phyloP scores from a whole-genome alignment of 495 filamentous ascomycete species.

The Clohesyomyces aquaticus region DNA sequence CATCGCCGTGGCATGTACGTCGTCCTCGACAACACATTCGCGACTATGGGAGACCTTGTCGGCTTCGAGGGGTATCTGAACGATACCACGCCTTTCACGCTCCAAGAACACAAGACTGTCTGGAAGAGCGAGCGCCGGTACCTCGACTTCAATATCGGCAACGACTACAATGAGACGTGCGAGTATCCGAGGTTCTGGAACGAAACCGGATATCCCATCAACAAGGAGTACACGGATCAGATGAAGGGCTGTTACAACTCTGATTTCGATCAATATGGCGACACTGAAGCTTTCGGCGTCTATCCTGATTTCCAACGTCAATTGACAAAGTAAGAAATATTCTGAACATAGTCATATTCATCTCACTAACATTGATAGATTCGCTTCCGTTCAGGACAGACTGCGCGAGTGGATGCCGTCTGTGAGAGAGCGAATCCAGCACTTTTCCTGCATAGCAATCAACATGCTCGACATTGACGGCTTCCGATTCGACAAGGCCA shows the following conservation, averaged over 20 bases:
- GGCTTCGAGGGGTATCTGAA: constrained; percentile 32
- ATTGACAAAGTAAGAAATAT: constrained; percentile 1
- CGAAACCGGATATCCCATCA: constrained; percentile 61
- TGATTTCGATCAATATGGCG: constrained; percentile 58
- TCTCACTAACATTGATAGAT: constrained; percentile 67
- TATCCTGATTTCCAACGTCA: constrained; percentile 54
- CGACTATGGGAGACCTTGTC: constrained; percentile 38
- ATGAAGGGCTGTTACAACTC: constrained; percentile 11
- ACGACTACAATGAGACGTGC: constrained; percentile 63
- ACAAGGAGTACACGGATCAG: constrained; percentile 63
- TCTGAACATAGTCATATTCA: neutral
- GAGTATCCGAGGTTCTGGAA: constrained; percentile 69
- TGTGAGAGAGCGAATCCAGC: constrained; percentile 55
- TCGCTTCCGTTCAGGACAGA: constrained; percentile 75
- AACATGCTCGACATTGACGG: constrained; percentile 40
- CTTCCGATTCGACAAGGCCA: constrained; percentile 41
- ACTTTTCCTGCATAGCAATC: constrained; percentile 57
- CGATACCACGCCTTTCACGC: constrained; percentile 16
- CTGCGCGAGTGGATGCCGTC: constrained; percentile 64
- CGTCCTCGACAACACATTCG: constrained; percentile 40
- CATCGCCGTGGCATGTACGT: constrained; percentile 39
- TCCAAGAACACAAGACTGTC: constrained; percentile 27
- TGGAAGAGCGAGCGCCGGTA: constrained; percentile 35
- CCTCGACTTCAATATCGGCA: constrained; percentile 64
- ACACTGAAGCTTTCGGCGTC: constrained; percentile 69